Evolutionary conservation across 805 yeast genomes (phyloP), one percentile per base, ranked within the genome.

Genomic region (Candida gorgasii): DNA sequence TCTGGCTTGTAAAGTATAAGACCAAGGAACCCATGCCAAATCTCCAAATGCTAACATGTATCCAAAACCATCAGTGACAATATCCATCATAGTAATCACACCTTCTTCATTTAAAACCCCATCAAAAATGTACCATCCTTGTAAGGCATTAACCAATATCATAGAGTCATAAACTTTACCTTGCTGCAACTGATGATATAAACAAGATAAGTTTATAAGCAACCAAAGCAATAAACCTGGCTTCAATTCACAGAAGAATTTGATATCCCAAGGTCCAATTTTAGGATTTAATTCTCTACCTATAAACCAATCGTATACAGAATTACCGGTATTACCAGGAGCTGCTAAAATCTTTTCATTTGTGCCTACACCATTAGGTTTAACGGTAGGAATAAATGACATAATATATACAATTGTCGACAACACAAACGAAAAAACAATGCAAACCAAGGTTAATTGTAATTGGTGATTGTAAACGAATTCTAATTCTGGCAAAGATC

Each of bases 21-120:
- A 77, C 72, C 92, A 92, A 23, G 99, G 99, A 16, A 93, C 89
- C 71, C 93, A 76, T 2, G 93, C 82, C 54, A 93, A 73, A 60
- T 93, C 99, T 20, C 99, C 99, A 68, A 92, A 90, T 3, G 89
- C 81, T 40, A 93, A 72, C 99, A 93, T 93, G 66, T 84, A 90
- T 1, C 99, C 99, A 61, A 93, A 89, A 0, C 99, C 99, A 66
- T 93, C 99, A 8, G 96, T 87, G 5, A 95, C 86, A 38, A 90
- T 81, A 62, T 93, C 99, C 77, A 93, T 92, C 97, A 93, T 93
- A 5, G 93, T 81, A 45, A 93, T 69, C 9, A 83, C 78, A 5
- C 97, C 97, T 56, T 81, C 87, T 62, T 93, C 98, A 61, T 89
- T 89, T 51, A 88, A 68, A 0, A 92, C 95, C 37, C 97, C 97